Evolutionary conservation across 495 filamentous ascomycete genomes (phyloP).

Genomic region (Talaromyces thailandensis): DNA sequence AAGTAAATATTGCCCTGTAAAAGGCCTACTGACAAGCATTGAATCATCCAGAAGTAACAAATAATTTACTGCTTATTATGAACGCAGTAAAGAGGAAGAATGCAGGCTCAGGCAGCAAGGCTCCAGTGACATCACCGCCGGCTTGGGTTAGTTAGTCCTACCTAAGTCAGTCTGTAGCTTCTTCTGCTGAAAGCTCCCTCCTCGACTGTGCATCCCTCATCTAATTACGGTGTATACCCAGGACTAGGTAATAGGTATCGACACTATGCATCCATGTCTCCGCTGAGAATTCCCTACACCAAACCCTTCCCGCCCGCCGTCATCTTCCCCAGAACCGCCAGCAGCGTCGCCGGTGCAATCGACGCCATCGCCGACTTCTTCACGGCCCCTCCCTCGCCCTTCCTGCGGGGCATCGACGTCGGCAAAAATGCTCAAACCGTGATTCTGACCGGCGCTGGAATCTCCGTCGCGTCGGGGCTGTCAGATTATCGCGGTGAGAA

Average conservation of each 20-base stretch:
- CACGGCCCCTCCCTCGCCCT: constrained; percentile 39
- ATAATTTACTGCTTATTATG: too few species aligned
- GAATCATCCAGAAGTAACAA: background rate
- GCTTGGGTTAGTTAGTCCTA: background rate
- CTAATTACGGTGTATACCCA: too few species aligned
- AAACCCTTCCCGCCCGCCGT: constrained; percentile 68
- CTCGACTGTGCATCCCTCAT: too few species aligned
- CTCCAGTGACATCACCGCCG: background rate
- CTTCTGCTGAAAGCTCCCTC: too few species aligned
- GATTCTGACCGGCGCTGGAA: constrained; percentile 85
- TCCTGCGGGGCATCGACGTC: constrained; percentile 39
- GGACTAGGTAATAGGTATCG: too few species aligned
- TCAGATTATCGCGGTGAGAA: constrained; percentile 86
- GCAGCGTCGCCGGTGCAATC: constrained; percentile 62
- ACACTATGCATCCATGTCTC: constrained; percentile 6
- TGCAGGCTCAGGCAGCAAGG: background rate
- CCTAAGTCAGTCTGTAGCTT: too few species aligned
- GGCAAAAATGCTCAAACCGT: constrained; percentile 47
- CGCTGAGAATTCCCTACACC: constrained; percentile 82
- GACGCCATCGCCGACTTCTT: constrained; percentile 70
- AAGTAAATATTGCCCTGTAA: background rate
- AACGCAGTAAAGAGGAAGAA: too few species aligned
- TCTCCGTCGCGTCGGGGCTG: constrained; percentile 87
- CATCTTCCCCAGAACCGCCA: constrained; percentile 63
- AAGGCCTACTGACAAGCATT: too few species aligned